Evolutionary conservation across 306 rosid species (phyloP).

Genomic region (Prunus kanzakura): DNA sequence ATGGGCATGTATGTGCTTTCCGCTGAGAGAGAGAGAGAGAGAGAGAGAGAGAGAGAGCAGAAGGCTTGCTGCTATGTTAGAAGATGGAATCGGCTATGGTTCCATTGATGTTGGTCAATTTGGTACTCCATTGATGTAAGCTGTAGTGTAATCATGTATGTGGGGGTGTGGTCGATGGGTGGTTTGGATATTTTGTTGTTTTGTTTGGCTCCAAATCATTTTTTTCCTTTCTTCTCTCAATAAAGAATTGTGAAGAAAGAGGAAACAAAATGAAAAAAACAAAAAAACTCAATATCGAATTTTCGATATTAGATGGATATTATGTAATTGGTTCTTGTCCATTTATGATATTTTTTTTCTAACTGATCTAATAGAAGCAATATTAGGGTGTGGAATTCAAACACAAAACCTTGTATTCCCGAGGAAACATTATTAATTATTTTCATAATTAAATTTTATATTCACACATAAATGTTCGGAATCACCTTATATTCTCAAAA

Average conservation of each 20-base stretch:
- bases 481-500: too few species aligned
- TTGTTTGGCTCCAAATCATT: neutral
- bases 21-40: neutral
- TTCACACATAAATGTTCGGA: too few species aligned
- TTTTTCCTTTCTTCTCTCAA: neutral
- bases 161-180: neutral
- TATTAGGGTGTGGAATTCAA: too few species aligned
- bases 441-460: too few species aligned
- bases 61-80: neutral
- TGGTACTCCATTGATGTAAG: neutral
- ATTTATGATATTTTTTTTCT: too few species aligned
- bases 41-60: neutral
- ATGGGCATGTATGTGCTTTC: slow-evolving; percentile 12
- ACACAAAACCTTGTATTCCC: neutral
- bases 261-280: neutral
- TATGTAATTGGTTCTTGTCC: too few species aligned
- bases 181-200: neutral
- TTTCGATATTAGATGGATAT: too few species aligned
- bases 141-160: neutral
- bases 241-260: neutral
- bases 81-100: neutral
- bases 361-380: too few species aligned
- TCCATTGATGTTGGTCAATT: neutral
- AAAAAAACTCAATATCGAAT: too few species aligned
- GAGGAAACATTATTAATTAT: too few species aligned